A percentile compares a stretch with the other conserved stretches of the same genome.
Evolutionary conservation across 306 rosid genomes (phyloP).

Genomic region (Amphicarpaea edgeworthii): DNA sequence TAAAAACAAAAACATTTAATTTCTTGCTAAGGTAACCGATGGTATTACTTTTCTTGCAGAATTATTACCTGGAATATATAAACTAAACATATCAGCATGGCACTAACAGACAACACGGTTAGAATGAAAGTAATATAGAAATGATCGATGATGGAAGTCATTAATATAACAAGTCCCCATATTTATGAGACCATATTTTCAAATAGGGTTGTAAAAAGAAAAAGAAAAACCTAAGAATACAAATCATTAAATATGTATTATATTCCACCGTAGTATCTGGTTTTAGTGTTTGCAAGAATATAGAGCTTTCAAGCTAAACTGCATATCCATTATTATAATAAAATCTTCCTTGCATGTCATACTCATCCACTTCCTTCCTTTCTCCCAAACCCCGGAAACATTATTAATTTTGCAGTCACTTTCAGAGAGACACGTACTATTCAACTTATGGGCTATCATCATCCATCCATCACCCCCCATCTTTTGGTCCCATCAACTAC

Average conservation of each 20-base stretch:
- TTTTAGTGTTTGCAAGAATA: slow-evolving; percentile 1
- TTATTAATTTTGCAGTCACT: slow-evolving; percentile 22
- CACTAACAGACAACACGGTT: not conserved
- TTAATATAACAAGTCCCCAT: too few relatives aligned
- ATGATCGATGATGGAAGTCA: not conserved
- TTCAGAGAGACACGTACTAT: slow-evolving; percentile 6
- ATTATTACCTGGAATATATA: not conserved
- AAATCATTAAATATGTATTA: not conserved
- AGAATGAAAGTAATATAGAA: not conserved
- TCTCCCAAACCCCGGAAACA: slow-evolving; percentile 14
- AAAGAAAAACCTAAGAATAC: not conserved
- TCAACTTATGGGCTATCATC: slow-evolving; percentile 35
- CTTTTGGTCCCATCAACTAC: slow-evolving; percentile 30
- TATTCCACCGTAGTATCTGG: not conserved
- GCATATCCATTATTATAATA: slow-evolving; percentile 11
- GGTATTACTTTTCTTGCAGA: not conserved
- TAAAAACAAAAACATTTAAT: not conserved
- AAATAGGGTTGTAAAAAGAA: not conserved
- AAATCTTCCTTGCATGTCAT: not conserved
- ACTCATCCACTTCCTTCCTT: not conserved
- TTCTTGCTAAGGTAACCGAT: not conserved
- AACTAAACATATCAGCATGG: not conserved
- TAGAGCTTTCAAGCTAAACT: not conserved
- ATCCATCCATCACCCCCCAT: slow-evolving; percentile 37
- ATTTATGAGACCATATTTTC: not conserved